These are phyloP conservation scores for Pyracantha coccinea DNA, from an alignment of 331 rosid genomes.

Conservation along the genomic window DNA sequence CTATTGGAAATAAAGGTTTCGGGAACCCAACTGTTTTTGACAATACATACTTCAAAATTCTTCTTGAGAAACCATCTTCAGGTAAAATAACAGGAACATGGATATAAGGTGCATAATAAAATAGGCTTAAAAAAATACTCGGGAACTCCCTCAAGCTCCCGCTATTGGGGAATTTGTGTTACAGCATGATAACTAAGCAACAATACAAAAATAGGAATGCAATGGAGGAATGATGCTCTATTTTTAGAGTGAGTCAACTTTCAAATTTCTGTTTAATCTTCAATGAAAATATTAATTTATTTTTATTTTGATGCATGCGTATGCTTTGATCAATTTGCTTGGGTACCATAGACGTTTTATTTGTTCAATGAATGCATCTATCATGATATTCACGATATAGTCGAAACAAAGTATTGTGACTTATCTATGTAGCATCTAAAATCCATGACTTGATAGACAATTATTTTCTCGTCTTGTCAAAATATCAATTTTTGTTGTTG, in stretches of 20 bases:
- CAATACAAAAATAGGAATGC: not conserved
- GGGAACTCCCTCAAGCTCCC: not conserved
- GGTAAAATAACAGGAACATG: constrained; percentile 34
- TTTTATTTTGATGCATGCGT: not conserved
- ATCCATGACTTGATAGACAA: not conserved
- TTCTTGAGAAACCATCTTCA: constrained; percentile 67
- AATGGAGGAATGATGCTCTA: not conserved
- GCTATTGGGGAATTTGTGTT: not conserved
- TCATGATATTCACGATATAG: not conserved
- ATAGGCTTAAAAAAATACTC: not conserved
- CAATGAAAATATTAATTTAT: not conserved
- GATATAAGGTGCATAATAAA: not conserved
- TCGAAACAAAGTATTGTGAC: not conserved
- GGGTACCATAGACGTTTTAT: not conserved
- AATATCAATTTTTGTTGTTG: not conserved
- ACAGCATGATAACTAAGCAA: not conserved
- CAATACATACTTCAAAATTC: constrained; percentile 83
- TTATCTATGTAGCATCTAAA: not conserved
- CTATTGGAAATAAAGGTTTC: constrained; percentile 88
- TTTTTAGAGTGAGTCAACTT: not conserved
- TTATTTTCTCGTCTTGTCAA: not conserved
- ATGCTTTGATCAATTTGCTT: not conserved
- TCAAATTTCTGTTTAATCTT: not conserved
- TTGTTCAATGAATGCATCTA: too few species aligned
- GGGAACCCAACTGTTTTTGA: constrained; percentile 80